Evolutionary conservation across 139 green algal genomes (phyloP).

Genomic region (Closterium sp.): DNA sequence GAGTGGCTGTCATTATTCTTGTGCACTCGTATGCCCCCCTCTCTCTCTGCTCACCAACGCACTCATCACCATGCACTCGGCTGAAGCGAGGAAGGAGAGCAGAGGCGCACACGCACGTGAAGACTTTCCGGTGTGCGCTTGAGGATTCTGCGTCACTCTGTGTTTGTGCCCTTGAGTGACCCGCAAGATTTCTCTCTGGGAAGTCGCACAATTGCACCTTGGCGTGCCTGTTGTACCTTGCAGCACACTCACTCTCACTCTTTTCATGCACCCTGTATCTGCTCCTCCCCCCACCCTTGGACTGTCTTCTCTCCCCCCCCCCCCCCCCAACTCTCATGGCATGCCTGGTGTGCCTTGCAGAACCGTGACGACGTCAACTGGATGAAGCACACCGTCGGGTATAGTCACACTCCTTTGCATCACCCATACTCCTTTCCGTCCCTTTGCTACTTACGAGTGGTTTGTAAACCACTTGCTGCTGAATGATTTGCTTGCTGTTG

Average conservation of each 20-base stretch:
- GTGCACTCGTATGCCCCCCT: no score
- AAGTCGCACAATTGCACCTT: neutral
- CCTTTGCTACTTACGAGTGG: neutral
- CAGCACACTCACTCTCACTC: no score
- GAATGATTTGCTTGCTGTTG: neutral
- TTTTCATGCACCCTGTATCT: no score
- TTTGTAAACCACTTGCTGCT: no score
- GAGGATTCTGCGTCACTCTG: no score
- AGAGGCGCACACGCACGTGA: slow-evolving; percentile 94
- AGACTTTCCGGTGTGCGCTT: slow-evolving; percentile 75
- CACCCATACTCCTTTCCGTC: neutral
- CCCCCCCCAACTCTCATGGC: neutral
- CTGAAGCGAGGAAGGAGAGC: slow-evolving; percentile 86
- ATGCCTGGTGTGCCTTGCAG: neutral
- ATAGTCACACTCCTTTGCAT: neutral
- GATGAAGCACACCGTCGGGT: slow-evolving; percentile 98
- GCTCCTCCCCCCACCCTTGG: neutral
- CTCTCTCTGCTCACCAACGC: slow-evolving; percentile 85
- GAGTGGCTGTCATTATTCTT: neutral
- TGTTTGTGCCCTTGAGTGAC: no score
- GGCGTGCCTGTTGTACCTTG: no score
- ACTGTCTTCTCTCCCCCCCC: neutral
- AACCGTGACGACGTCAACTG: slow-evolving; percentile 84
- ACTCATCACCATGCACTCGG: slow-evolving; percentile 77
- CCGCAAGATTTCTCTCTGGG: no score